Evolutionary conservation across 2,329 filamentous ascomycete genomes (phyloP), one percentile per base, ranked within the genome.

Genomic region (Aspergillus niger): DNA sequence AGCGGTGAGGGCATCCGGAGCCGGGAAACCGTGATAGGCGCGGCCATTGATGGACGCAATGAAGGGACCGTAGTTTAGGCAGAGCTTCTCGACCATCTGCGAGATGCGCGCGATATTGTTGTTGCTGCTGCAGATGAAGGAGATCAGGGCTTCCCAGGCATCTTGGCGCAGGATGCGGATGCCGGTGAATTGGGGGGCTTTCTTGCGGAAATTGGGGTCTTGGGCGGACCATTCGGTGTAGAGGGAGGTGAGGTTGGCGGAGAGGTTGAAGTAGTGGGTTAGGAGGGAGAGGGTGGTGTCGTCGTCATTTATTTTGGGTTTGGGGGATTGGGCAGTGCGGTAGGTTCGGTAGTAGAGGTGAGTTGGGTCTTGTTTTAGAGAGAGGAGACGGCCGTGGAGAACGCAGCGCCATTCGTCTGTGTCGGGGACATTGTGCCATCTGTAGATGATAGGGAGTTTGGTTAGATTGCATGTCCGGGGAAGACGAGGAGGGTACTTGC

Each of bases 61-160:
- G 3, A 91, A 80, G 0, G 88, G 85, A 0, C 95, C 95, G 70
- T 97, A 99, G 70, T 96, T 85, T 28, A 85, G 76, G 74, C 96
- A 99, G 11, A 99, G 81, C 69, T 97, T 98, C 68, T 96, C 88
- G 22, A 94, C 92, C 95, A 99, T 99, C 77, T 96, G 91, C 5
- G 91, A 94, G 74, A 99, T 99, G 41, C 95, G 87, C 2, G 89
- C 85, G 62, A 99, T 99, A 74, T 99, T 97, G 79, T 99, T 99
- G 78, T 99, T 99, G 77, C 92, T 97, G 77, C 93, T 97, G 82
- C 95, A 99, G 65, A 99, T 99, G 77, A 99, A 99, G 59, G 90
- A 89, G 24, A 99, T 82, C 22, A 99, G 82, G 0, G 95, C 88
- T 76, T 99, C 95, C 95, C 96, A 99, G 1, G 94, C 89, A 80